A percentile compares a stretch with the other conserved stretches of the same genome.
Evolutionary conservation across 176 grass and related monocot species (phyloP).

Genomic region (Oryza meyeriana): DNA sequence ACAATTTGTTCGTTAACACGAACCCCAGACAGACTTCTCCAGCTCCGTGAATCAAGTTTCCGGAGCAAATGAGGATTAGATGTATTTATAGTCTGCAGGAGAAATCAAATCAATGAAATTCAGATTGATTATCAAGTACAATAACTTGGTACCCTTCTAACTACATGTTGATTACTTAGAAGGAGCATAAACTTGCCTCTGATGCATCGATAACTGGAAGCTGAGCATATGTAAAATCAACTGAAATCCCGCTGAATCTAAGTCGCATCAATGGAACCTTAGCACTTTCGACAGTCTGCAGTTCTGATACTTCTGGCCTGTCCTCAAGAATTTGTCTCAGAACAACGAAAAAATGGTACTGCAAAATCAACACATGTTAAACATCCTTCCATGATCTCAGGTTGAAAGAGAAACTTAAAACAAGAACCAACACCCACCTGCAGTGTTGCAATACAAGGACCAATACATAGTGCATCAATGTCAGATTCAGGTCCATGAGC

Average conservation of each 20-base stretch:
- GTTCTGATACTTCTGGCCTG: conserved; percentile 49
- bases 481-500: conserved; percentile 74
- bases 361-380: neutral
- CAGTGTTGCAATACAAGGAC: conserved; percentile 51
- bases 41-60: conserved; percentile 49
- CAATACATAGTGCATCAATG: conserved; percentile 65
- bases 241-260: conserved; percentile 48
- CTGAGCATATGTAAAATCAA: conserved; percentile 64
- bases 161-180: neutral
- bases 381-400: neutral
- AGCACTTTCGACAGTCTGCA: conserved; percentile 53
- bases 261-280: conserved; percentile 77
- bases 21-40: conserved; percentile 73
- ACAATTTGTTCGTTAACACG: conserved; percentile 62
- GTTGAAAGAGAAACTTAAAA: neutral
- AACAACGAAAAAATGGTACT: conserved; percentile 72
- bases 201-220: conserved; percentile 49
- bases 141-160: neutral
- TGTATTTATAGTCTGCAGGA: conserved; percentile 53
- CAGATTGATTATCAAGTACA: neutral
- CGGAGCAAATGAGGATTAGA: conserved; percentile 30
- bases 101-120: conserved; percentile 7
- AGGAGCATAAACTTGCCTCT: conserved; percentile 40
- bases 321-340: conserved; percentile 51
- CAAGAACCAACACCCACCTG: conserved; percentile 27